Conservation (phyloP, 768 basidiomycete genomes). For the Tulasnella sp. region DNA sequence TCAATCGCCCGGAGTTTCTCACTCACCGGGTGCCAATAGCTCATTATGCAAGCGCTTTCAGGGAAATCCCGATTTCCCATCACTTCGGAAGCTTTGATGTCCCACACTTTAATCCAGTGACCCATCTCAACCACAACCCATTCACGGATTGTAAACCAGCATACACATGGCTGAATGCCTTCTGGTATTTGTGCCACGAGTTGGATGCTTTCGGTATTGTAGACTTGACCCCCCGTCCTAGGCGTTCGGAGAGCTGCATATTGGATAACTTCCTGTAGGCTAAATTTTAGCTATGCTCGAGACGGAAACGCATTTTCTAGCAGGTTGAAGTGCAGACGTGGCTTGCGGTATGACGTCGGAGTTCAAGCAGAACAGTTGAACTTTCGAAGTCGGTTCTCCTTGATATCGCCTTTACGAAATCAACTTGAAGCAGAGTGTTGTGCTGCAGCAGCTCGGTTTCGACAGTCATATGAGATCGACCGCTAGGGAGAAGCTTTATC, state of each 20-base stretch:
- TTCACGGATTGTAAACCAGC: neutral
- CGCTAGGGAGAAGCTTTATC: constrained; percentile 68
- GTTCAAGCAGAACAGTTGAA: no score
- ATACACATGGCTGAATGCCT: neutral
- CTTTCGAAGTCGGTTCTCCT: no score
- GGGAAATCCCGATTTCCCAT: neutral
- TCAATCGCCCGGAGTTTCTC: no score
- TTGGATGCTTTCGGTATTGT: neutral
- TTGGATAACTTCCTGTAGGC: no score
- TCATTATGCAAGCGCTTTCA: neutral
- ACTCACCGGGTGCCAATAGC: neutral
- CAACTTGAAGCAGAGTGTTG: no score
- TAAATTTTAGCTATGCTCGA: no score
- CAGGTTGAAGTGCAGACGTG: no score
- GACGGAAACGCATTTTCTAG: no score
- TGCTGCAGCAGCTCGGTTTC: constrained; percentile 68
- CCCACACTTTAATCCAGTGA: neutral
- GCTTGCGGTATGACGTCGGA: no score
- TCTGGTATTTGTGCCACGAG: neutral
- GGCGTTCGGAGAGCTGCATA: neutral
- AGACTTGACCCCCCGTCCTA: neutral
- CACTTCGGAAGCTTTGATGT: neutral
- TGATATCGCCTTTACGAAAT: no score
- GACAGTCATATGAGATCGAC: constrained; percentile 57
- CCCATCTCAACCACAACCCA: neutral